Evolutionary conservation across 176 grass and related monocot genomes (phyloP).

Genomic region (Dendrocalamus sinicus): DNA sequence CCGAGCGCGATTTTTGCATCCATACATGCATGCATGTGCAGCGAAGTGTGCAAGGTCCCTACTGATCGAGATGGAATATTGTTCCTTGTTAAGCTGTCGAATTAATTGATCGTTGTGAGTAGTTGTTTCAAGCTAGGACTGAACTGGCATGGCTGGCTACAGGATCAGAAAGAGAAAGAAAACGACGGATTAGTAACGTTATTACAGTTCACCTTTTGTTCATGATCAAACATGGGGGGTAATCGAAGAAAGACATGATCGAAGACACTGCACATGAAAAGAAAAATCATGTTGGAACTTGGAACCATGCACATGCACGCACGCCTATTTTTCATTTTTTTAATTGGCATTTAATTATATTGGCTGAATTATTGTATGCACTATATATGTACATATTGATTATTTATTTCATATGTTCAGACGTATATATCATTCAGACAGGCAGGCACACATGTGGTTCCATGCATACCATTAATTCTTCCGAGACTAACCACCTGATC

Average conservation of each 20-base stretch:
- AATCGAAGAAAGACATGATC: not conserved
- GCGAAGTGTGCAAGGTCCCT: not conserved
- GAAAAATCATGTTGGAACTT: not conserved
- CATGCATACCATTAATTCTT: not conserved
- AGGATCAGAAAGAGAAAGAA: slow-evolving; percentile 1
- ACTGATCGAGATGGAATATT: slow-evolving; percentile 1
- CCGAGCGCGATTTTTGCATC: not conserved
- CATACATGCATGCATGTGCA: not conserved
- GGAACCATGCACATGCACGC: not conserved
- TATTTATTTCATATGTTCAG: not conserved
- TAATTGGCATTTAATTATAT: not conserved
- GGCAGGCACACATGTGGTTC: not conserved
- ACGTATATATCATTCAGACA: not conserved
- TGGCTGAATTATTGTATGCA: not conserved
- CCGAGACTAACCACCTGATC: not conserved
- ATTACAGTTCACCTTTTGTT: not conserved
- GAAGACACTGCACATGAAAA: not conserved
- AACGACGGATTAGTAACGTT: not conserved
- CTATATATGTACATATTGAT: not conserved
- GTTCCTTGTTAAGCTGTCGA: slow-evolving; percentile 48
- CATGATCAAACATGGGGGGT: not conserved
- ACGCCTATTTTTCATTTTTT: not conserved
- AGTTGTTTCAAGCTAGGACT: not conserved
- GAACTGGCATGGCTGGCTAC: not conserved
- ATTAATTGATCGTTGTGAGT: slow-evolving; percentile 20